Conservation (phyloP, 345 rosid genomes). For the Hypericum androsaemum region DNA sequence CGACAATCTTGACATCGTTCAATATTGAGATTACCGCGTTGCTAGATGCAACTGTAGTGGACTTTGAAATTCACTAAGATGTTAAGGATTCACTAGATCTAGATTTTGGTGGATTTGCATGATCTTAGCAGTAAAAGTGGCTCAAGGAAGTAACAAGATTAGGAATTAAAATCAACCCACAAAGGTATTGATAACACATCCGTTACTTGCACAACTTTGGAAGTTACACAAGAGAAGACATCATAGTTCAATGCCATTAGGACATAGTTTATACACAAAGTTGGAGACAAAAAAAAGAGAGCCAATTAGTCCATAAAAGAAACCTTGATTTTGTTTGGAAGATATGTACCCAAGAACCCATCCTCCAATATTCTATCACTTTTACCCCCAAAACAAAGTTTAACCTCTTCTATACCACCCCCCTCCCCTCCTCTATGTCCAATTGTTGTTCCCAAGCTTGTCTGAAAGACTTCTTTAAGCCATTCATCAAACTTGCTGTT, state of each 20-base stretch:
- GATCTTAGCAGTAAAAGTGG: too few species aligned
- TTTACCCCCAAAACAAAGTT: constrained; percentile 33
- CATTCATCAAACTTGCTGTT: constrained; percentile 57
- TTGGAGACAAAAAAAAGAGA: background rate
- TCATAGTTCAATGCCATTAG: constrained; percentile 15
- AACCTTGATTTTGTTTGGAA: constrained; percentile 44
- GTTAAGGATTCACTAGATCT: too few species aligned
- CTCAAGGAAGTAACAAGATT: too few species aligned
- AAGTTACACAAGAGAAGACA: constrained; percentile 16
- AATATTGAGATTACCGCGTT: too few species aligned
- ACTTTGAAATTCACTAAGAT: too few species aligned
- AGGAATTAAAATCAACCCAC: too few species aligned
- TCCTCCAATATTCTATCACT: constrained; percentile 18
- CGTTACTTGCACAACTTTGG: constrained; percentile 15
- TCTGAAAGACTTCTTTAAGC: constrained; percentile 60
- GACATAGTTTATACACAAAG: constrained; percentile 20
- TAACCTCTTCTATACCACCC: constrained; percentile 26
- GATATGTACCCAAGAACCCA: constrained; percentile 45
- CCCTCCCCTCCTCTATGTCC: constrained; percentile 31
- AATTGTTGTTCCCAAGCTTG: constrained; percentile 32
- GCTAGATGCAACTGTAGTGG: too few species aligned
- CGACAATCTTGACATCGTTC: too few species aligned
- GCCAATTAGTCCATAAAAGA: constrained; percentile 21
- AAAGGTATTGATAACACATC: constrained; percentile 10
- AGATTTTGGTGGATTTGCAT: too few species aligned